A percentile compares a stretch with the other conserved stretches of the same genome.
phyloP scores from a whole-genome alignment of 306 rosid species.

The Vigna reflexopilosa region DNA sequence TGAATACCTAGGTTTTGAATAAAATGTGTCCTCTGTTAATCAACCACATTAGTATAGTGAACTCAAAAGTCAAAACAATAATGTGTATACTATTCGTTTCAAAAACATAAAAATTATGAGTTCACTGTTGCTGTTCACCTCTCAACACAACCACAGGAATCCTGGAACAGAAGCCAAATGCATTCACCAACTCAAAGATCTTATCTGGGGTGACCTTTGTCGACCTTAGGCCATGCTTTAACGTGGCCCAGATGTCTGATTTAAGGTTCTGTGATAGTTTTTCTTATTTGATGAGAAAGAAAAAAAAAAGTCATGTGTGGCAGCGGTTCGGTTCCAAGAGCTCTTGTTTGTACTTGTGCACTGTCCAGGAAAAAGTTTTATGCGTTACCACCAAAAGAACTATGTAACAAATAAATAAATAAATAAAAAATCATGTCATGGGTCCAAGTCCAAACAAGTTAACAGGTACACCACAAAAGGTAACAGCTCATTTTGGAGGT shows the following conservation, averaged over 20 bases:
- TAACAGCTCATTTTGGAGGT: constrained; percentile 54
- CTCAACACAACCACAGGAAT: constrained; percentile 31
- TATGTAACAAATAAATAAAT: not conserved
- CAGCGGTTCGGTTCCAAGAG: constrained; percentile 5
- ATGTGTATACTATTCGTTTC: not conserved
- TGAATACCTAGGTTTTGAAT: not conserved
- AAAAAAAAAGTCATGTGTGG: not conserved
- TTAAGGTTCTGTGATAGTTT: constrained; percentile 35
- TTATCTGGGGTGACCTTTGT: constrained; percentile 35
- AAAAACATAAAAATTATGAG: not conserved
- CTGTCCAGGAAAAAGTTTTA: constrained; percentile 24
- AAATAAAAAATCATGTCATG: constrained; percentile 6
- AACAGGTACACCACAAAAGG: constrained; percentile 38
- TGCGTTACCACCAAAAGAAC: too few species aligned
- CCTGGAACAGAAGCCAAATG: constrained; percentile 38
- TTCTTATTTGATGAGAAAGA: not conserved
- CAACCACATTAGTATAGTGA: not conserved
- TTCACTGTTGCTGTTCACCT: not conserved
- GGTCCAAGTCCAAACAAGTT: constrained; percentile 42
- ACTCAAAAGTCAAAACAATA: constrained; percentile 30
- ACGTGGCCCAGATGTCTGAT: constrained; percentile 43
- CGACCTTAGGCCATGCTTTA: constrained; percentile 15
- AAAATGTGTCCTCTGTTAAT: not conserved
- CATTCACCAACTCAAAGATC: constrained; percentile 26
- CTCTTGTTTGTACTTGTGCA: not conserved